A percentile compares a stretch with the other conserved stretches of the same genome.
These are phyloP conservation scores for Panicum virgatum DNA, from an alignment of 202 grass and related monocot species.

Conservation along the genomic window DNA sequence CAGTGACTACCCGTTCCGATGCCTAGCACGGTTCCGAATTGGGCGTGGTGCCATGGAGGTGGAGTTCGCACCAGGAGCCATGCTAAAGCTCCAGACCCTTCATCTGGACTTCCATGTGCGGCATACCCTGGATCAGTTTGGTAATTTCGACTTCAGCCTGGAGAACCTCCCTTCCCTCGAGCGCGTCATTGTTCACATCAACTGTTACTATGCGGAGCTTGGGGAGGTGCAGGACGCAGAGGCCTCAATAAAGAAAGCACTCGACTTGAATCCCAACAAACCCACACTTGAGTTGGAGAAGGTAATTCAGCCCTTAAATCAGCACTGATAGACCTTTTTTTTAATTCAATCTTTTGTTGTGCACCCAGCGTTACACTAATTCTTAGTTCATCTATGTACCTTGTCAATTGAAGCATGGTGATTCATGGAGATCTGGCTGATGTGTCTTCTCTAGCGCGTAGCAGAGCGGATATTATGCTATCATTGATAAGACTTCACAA, in stretches of 20 bases:
- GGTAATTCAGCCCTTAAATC: neutral
- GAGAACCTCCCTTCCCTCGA: neutral
- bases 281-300: neutral
- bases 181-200: neutral
- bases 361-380: neutral
- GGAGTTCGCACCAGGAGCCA: neutral
- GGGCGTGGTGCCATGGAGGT: neutral
- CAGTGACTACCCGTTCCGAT: neutral
- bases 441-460: neutral
- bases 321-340: no score
- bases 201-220: neutral
- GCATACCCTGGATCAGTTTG: neutral
- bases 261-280: neutral
- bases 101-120: neutral
- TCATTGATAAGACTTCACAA: no score
- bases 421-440: neutral
- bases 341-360: neutral
- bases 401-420: slow-evolving; percentile 1
- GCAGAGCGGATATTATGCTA: neutral
- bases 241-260: neutral
- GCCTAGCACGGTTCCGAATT: neutral
- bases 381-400: neutral
- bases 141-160: neutral
- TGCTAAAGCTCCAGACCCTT: neutral
- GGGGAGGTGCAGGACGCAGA: neutral